Evolutionary conservation across 75 land plant species (phyloP).

Genomic region (Cryptomeria japonica): DNA sequence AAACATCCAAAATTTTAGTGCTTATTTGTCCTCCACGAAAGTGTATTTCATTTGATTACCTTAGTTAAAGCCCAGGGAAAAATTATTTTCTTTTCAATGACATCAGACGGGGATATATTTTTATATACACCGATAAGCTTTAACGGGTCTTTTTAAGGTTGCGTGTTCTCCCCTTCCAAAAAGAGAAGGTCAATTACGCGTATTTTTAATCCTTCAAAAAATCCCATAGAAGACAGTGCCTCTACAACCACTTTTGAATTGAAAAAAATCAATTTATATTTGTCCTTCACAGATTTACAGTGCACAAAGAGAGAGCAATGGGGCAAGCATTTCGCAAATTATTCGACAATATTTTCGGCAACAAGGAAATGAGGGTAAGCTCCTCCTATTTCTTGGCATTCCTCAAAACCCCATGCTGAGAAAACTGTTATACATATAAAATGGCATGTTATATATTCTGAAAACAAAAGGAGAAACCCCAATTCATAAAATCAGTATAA

Average conservation of each 20-base stretch:
- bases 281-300: not conserved
- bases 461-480: not conserved
- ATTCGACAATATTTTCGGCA: conserved; percentile 48
- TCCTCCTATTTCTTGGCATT: not conserved
- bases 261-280: not conserved
- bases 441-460: too few species aligned
- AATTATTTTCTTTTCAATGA: too few species aligned
- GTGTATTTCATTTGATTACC: too few species aligned
- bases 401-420: not conserved
- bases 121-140: too few species aligned
- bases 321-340: conserved; percentile 54
- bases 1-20: too few species aligned
- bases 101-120: too few species aligned
- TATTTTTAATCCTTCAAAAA: too few species aligned
- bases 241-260: not conserved
- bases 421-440: not conserved
- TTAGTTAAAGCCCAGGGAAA: too few species aligned
- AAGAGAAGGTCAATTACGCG: too few species aligned
- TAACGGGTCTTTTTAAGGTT: too few species aligned
- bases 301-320: conserved; percentile 15
- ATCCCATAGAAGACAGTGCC: not conserved
- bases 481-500: not conserved
- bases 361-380: conserved; percentile 53
- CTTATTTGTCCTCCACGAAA: too few species aligned
- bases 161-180: too few species aligned